These are phyloP conservation scores for Ceratobasidium papillatum DNA, from an alignment of 1,284 basidiomycete genomes.

Conservation along the genomic window DNA sequence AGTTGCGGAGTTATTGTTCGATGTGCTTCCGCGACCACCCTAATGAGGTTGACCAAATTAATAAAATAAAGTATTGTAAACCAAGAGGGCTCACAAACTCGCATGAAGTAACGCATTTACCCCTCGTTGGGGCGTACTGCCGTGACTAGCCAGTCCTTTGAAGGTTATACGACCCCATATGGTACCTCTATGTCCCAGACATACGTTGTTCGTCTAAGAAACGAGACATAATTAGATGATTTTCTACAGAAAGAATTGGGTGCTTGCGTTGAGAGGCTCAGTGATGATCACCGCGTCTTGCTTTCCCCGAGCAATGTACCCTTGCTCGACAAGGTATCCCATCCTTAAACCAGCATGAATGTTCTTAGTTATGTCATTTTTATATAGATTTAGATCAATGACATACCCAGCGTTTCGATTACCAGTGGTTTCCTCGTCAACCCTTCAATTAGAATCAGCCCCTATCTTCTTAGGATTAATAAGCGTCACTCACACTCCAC, in stretches of 20 bases:
- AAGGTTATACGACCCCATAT: conserved; percentile 44
- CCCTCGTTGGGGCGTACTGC: conserved; percentile 43
- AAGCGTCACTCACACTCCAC: conserved; percentile 5
- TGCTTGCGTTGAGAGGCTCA: conserved; percentile 40
- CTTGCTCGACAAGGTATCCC: conserved; percentile 43
- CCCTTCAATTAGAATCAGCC: conserved; percentile 3
- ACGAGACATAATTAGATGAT: no score
- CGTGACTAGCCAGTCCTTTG: conserved; percentile 42
- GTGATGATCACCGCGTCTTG: conserved; percentile 44
- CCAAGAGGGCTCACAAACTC: conserved; percentile 14
- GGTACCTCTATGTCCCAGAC: conserved; percentile 42
- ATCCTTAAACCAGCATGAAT: not conserved
- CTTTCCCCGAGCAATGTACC: conserved; percentile 39
- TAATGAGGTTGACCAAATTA: not conserved
- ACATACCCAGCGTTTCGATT: conserved; percentile 42
- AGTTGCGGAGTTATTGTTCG: conserved; percentile 24
- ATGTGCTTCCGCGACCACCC: conserved; percentile 38
- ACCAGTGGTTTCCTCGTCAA: conserved; percentile 44
- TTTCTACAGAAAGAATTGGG: not conserved
- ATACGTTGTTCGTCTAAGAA: conserved; percentile 39
- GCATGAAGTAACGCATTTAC: conserved; percentile 42
- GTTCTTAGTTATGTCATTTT: no score
- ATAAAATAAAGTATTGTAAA: not conserved
- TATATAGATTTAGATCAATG: no score
- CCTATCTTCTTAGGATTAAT: not conserved